Conservation (phyloP, 805 yeast species). For the Saccharomycopsis fodiens region DNA sequence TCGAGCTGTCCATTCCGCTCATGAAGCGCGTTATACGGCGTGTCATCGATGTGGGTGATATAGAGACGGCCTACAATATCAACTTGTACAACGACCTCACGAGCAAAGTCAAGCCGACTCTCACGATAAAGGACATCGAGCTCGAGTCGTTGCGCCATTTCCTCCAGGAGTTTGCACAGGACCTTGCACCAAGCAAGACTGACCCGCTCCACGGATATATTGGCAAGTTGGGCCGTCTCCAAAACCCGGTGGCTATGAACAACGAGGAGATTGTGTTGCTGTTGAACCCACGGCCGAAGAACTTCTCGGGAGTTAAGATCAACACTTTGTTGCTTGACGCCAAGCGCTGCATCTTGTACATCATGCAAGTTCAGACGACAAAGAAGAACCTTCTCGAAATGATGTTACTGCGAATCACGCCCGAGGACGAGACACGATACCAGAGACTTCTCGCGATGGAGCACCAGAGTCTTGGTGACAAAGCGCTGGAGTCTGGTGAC, state of each 20-base stretch:
- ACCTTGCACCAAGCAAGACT: slow-evolving; percentile 37
- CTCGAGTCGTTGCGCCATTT: slow-evolving; percentile 38
- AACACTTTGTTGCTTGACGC: slow-evolving; percentile 63
- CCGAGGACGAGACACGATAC: slow-evolving; percentile 63
- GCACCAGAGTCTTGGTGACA: slow-evolving; percentile 24
- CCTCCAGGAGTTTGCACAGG: slow-evolving; percentile 35
- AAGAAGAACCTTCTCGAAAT: slow-evolving; percentile 60
- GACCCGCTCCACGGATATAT: slow-evolving; percentile 33
- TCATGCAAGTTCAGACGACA: slow-evolving; percentile 71
- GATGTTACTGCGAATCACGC: slow-evolving; percentile 56
- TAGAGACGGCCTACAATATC: slow-evolving; percentile 55
- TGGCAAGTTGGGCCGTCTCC: slow-evolving; percentile 1
- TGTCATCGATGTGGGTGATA: slow-evolving; percentile 46
- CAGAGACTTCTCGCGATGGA: slow-evolving; percentile 44
- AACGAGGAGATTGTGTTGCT: slow-evolving; percentile 30
- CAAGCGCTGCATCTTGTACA: slow-evolving; percentile 73
- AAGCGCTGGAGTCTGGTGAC: slow-evolving; percentile 21
- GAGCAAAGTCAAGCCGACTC: slow-evolving; percentile 34
- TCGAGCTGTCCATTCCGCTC: slow-evolving; percentile 43
- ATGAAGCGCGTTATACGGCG: slow-evolving; percentile 38
- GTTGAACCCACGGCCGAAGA: slow-evolving; percentile 34
- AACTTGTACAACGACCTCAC: slow-evolving; percentile 65
- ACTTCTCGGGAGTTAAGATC: slow-evolving; percentile 48
- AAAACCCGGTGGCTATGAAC: slow-evolving; percentile 17
- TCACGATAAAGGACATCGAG: slow-evolving; percentile 38